A percentile compares a stretch with the other conserved stretches of the same genome.
Conservation (phyloP, 2,329 filamentous ascomycete species). For the Dothistroma pini region DNA sequence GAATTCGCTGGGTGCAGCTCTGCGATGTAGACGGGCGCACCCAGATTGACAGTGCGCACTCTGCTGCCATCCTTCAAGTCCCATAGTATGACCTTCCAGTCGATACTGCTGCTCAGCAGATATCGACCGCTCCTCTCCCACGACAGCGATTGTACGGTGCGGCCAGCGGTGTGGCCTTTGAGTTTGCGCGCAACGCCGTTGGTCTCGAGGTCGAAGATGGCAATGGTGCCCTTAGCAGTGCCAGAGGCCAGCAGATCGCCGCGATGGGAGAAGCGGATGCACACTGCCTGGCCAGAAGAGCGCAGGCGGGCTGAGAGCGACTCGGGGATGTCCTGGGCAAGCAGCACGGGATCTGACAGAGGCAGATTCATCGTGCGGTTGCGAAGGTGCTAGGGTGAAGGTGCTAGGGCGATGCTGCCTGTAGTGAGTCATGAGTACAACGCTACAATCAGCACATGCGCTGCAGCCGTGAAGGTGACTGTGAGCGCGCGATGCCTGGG, state of each 20-base stretch:
- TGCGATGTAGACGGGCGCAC: conserved; percentile 90
- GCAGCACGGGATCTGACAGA: conserved; percentile 66
- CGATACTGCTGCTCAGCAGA: conserved; percentile 86
- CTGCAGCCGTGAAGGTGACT: conserved; percentile 2
- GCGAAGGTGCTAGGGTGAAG: neutral
- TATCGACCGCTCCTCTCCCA: conserved; percentile 93
- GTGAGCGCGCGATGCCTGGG: neutral
- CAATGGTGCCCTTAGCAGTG: conserved; percentile 83
- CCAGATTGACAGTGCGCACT: conserved; percentile 81
- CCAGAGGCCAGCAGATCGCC: conserved; percentile 95
- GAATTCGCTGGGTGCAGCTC: conserved; percentile 90
- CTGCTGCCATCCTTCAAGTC: conserved; percentile 72
- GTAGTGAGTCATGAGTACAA: conserved; percentile 9
- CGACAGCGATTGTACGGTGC: conserved; percentile 89
- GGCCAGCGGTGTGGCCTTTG: conserved; percentile 70
- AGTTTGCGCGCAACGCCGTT: conserved; percentile 95
- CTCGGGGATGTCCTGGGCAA: conserved; percentile 83
- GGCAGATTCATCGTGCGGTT: conserved; percentile 61
- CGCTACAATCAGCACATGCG: neutral
- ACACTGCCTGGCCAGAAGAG: conserved; percentile 59
- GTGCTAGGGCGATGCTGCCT: conserved; percentile 6
- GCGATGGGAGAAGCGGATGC: conserved; percentile 82
- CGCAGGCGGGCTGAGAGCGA: conserved; percentile 84
- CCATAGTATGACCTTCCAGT: conserved; percentile 96
- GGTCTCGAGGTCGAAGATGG: conserved; percentile 96